Percentiles rank a stretch among this genome's conserved stretches.
Conservation (phyloP, 108 stramenopile genomes). For the Discostella pseudostelligera region DNA sequence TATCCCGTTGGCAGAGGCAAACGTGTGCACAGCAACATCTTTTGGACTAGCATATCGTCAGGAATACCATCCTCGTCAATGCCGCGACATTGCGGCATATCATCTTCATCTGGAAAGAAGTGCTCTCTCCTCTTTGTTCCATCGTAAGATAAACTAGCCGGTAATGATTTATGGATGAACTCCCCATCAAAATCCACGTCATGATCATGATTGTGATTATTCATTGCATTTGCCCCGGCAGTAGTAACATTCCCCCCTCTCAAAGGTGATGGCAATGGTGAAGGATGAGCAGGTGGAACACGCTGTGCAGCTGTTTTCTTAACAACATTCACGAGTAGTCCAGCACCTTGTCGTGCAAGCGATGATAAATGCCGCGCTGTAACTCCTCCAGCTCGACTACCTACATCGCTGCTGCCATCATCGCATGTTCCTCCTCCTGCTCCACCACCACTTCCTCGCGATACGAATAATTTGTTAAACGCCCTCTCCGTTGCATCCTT, state of each 20-base stretch:
- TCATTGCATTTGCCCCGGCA: too few species aligned
- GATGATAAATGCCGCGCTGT: background rate
- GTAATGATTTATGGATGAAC: too few species aligned
- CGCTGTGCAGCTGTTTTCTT: too few species aligned
- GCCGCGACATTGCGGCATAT: slow-evolving; percentile 4
- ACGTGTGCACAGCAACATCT: slow-evolving; percentile 13
- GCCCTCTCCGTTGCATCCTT: background rate
- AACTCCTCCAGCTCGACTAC: background rate
- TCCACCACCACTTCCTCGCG: background rate
- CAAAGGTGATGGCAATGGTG: too few species aligned
- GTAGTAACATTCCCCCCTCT: too few species aligned
- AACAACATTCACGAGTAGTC: background rate
- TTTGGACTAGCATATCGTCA: slow-evolving; percentile 17
- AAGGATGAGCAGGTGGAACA: too few species aligned
- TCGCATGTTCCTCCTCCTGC: background rate
- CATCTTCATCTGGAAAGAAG: slow-evolving; percentile 39
- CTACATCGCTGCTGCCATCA: background rate
- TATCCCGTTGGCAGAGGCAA: slow-evolving; percentile 55
- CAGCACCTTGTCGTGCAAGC: slow-evolving; percentile 4
- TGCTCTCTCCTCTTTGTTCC: slow-evolving; percentile 13
- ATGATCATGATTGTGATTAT: too few species aligned
- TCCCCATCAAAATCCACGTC: too few species aligned
- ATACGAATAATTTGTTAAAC: too few species aligned
- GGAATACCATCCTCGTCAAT: slow-evolving; percentile 1
- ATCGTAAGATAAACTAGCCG: background rate